Conservation (phyloP, 208 protist species). For the Wallacemonas collosoma region DNA sequence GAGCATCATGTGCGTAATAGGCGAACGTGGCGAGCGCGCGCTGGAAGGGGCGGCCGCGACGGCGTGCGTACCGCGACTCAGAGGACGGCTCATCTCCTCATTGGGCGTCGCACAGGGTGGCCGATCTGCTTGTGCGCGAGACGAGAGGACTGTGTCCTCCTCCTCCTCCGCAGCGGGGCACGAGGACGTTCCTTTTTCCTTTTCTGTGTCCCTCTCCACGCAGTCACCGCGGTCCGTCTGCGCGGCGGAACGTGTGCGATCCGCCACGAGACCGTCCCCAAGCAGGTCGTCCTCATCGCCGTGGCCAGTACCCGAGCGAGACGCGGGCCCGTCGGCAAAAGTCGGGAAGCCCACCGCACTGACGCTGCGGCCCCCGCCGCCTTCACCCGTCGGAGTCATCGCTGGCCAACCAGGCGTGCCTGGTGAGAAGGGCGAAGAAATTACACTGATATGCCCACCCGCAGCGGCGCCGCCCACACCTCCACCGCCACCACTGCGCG, state of each 20-base stretch:
- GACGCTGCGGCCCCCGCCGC: neutral
- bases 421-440: conserved; percentile 6
- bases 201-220: too few species aligned
- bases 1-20: neutral
- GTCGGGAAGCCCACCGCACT: neutral
- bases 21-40: neutral
- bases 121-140: too few species aligned
- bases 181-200: too few species aligned
- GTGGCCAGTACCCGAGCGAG: neutral
- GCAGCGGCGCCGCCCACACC: neutral
- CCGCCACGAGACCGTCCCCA: neutral
- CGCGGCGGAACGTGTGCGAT: neutral
- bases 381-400: neutral
- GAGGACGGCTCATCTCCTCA: too few species aligned
- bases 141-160: too few species aligned
- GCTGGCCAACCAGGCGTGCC: conserved; percentile 10
- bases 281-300: conserved; percentile 11
- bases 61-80: neutral
- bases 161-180: too few species aligned
- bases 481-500: neutral
- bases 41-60: neutral
- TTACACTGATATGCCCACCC: neutral
- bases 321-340: neutral
- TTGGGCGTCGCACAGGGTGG: too few species aligned
- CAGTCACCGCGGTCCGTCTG: too few species aligned